A percentile compares a stretch with the other conserved stretches of the same genome.
phyloP scores from a whole-genome alignment of 2,329 filamentous ascomycete genomes.

The Xylaria arbuscula region DNA sequence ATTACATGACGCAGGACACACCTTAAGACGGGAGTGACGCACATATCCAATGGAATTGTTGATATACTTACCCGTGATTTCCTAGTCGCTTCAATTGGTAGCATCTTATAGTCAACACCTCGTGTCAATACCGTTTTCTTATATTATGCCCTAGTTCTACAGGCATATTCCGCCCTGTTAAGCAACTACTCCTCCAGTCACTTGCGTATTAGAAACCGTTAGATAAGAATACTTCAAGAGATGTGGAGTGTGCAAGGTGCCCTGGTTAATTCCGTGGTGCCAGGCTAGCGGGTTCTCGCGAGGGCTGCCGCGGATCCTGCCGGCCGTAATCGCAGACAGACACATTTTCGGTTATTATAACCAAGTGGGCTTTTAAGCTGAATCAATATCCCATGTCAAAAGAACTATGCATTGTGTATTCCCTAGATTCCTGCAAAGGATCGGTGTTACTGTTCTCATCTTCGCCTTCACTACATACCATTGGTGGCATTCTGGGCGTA shows the following conservation, averaged over 20 bases:
- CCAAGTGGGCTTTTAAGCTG: not conserved
- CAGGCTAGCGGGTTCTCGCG: not conserved
- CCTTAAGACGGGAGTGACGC: not conserved
- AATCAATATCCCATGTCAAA: not conserved
- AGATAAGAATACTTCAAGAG: not conserved
- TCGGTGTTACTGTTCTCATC: not conserved
- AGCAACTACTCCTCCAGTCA: not conserved
- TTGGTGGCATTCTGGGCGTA: not conserved
- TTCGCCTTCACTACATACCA: not conserved
- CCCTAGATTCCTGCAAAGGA: not conserved
- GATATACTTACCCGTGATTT: not conserved
- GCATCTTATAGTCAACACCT: not conserved
- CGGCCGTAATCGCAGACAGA: not conserved
- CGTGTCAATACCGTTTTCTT: not conserved
- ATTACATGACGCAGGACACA: not conserved
- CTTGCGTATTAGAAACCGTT: no score
- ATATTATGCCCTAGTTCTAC: not conserved
- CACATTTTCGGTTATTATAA: slow-evolving; percentile 3
- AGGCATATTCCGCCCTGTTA: not conserved
- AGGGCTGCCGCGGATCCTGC: slow-evolving; percentile 4
- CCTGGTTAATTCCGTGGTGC: not conserved
- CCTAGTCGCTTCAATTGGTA: not conserved
- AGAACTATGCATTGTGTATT: not conserved
- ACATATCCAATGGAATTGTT: not conserved
- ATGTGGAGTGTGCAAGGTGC: not conserved